Evolutionary conservation across 176 grass and related monocot genomes (phyloP).

Genomic region (Hyparrhenia diplandra): DNA sequence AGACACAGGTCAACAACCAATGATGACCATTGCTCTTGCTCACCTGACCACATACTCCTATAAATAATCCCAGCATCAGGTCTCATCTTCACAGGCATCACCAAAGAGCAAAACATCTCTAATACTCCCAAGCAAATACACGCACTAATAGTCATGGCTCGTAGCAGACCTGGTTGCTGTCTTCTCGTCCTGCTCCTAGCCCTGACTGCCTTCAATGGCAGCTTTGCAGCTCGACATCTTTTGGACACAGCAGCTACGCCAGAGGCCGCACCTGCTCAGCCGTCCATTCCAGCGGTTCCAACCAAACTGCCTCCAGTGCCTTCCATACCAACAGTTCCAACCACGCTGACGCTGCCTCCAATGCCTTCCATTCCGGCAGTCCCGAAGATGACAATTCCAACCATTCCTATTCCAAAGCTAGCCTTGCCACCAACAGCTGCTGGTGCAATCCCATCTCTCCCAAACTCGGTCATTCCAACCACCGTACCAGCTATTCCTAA

Average conservation of each 20-base stretch:
- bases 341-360: constrained; percentile 46
- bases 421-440: constrained; percentile 33
- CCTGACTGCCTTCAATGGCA: constrained; percentile 44
- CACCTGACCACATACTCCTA: constrained; percentile 15
- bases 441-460: constrained; percentile 43
- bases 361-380: constrained; percentile 52
- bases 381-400: constrained; percentile 38
- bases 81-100: background rate
- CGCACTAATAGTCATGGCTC: constrained; percentile 44
- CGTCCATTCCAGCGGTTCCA: constrained; percentile 45
- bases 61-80: constrained; percentile 30
- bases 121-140: background rate
- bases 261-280: constrained; percentile 35
- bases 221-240: constrained; percentile 51
- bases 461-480: constrained; percentile 24
- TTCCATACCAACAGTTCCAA: constrained; percentile 49
- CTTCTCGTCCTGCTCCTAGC: constrained; percentile 49
- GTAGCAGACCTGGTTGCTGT: constrained; percentile 2
- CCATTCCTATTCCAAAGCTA: constrained; percentile 48
- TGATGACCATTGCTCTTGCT: background rate
- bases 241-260: constrained; percentile 58
- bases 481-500: constrained; percentile 45
- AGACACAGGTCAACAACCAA: constrained; percentile 9
- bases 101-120: constrained; percentile 1
- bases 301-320: constrained; percentile 38